Evolutionary conservation across 495 filamentous ascomycete genomes (phyloP), one percentile per base, ranked within the genome.

Genomic region (Penicillium waksmanii): DNA sequence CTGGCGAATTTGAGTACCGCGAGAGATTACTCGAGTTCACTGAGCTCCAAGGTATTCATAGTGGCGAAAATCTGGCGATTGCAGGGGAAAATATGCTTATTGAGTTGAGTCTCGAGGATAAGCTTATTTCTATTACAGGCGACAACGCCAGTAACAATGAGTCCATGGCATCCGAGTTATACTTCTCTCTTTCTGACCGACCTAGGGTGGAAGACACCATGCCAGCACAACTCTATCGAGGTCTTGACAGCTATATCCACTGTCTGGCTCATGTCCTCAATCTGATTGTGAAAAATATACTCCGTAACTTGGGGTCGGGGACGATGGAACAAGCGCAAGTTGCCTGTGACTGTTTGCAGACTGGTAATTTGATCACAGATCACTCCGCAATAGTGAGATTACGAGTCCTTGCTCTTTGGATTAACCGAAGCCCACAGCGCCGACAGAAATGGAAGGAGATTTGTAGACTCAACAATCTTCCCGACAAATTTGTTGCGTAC

Each of bases 191-290:
- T 13, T 25, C 25, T 25, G 25, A 25, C 25, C 25, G 25, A 25
- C 25, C 25, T 25, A 25, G 25, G 25, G 25, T 21, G 23, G 19
- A 51, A 55, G 51, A 58, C 38, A 11, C 46, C 6, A 34, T 52
- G 44, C 33, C 17, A n/a, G 42, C 12, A 17, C n/a, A 3, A n/a
- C 42, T 44, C 42, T 6, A 17, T 18, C n/a, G 36, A 13, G 60
- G 55, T 5, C 2, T 51, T 19, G 55, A 58, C n/a, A 63, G 60
- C 43, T 63, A 63, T 31, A 51, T 63, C 27, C 60, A 50, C 31
- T 63, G 55, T 27, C 21, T 63, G 34, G 60, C 60, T 44, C 55
- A 63, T 55, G 34, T 63, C 33, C 23, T 63, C 18, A 58, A 63
- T 48, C 49, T 63, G 0, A 63, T 63, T 53, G 55, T 58, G 13